Evolutionary conservation across 148 eudicot genomes (phyloP), one percentile per base, ranked within the genome.

Genomic region (Talinum fruticosum): DNA sequence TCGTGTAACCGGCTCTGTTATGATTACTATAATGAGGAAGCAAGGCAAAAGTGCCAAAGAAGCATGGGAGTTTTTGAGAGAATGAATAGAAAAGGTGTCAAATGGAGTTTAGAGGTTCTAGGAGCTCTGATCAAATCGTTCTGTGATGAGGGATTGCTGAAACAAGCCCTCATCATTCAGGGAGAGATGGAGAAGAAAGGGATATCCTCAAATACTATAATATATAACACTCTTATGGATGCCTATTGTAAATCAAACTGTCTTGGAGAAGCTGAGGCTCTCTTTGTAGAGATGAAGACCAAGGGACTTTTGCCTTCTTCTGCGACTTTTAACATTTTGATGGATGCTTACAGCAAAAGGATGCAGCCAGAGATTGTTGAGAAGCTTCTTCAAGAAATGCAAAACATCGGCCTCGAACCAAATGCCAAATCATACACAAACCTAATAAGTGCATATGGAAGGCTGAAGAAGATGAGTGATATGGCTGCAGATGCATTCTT

Each of bases 171-270:
- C 34, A 87, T 96, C 66, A 89, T 96, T 82, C 97, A 91, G 79
- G 84, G 76, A 80, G 94, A 93, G 83, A 90, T 96, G 91, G 99
- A 93, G 88, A 93, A 89, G 83, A 91, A 87, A 74, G 97, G 99
- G 51, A 86, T 91, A 49, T 77, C 92, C 68, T 89, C 99, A 24
- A 93, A 93, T 82, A 88, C 88, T 29, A 79, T 93, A 35, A 79
- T 96, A 37, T 96, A 96, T 65, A 93, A 93, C 79, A 96, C 92
- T 15, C 79, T 96, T 53, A 90, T 96, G 93, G 90, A 93, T 81
- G 90, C 94, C 26, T 91, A 90, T 69, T 73, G 87, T 78, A 89
- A 89, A 65, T 88, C 90, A 15, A 88, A 96, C 84, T 88, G 84
- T 33, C 79, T 93, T 16, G 99, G 91, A 87, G 97, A 93, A 81